Percentiles rank a stretch among this genome's conserved stretches.
phyloP scores from a whole-genome alignment of 352 stramenopile species.

The Phytopythium montanum region DNA sequence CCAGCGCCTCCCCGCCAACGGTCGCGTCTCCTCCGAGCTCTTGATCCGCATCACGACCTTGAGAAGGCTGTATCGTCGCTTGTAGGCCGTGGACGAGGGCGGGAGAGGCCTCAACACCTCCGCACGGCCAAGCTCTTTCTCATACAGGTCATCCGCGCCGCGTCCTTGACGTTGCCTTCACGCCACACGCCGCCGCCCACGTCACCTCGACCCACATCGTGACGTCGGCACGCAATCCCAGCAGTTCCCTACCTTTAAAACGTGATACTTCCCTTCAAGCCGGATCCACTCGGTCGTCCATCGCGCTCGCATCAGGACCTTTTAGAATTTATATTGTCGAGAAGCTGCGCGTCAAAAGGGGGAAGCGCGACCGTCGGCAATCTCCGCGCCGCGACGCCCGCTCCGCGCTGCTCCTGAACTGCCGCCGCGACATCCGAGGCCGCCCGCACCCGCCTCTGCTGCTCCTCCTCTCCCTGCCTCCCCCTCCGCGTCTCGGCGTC shows the following conservation, averaged over 20 bases:
- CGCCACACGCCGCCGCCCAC: too few relatives aligned
- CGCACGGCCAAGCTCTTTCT: too few relatives aligned
- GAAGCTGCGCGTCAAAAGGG: background rate
- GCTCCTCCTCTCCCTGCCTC: background rate
- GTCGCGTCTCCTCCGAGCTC: conserved; percentile 1
- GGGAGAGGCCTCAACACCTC: too few relatives aligned
- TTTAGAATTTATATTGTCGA: background rate
- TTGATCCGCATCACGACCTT: background rate
- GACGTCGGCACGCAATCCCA: too few relatives aligned
- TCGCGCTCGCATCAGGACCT: background rate
- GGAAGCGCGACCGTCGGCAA: background rate
- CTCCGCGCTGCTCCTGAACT: background rate
- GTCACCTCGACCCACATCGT: too few relatives aligned
- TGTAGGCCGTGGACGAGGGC: too few relatives aligned
- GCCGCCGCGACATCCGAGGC: too few relatives aligned
- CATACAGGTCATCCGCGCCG: too few relatives aligned
- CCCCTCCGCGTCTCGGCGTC: background rate
- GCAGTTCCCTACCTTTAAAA: background rate
- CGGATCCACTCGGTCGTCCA: background rate
- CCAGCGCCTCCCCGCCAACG: background rate
- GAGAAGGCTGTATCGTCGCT: too few relatives aligned
- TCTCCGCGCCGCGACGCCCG: too few relatives aligned
- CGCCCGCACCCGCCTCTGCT: too few relatives aligned
- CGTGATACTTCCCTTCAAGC: conserved; percentile 2
- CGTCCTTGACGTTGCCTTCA: too few relatives aligned